Percentiles rank a stretch among this genome's conserved stretches.
Conservation (phyloP, 2,329 filamentous ascomycete genomes). For the Sporothrix globosa region DNA sequence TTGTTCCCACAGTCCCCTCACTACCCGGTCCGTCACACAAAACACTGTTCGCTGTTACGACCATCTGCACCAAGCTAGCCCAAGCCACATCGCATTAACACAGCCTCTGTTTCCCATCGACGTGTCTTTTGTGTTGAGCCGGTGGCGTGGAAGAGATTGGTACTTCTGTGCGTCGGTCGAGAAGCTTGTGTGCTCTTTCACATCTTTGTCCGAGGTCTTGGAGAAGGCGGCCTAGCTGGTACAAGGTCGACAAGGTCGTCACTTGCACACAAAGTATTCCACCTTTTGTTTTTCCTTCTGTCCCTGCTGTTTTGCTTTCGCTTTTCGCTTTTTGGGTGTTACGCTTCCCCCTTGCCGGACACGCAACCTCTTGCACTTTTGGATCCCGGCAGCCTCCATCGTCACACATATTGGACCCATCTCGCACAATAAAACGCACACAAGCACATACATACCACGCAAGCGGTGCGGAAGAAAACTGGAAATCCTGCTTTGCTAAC, state of each 20-base stretch:
- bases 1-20: neutral
- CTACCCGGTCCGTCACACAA: neutral
- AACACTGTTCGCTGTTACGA: slow-evolving; percentile 6
- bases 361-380: slow-evolving; percentile 18
- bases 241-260: neutral
- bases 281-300: neutral
- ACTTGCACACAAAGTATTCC: slow-evolving; percentile 5
- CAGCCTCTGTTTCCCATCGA: slow-evolving; percentile 2
- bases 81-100: neutral
- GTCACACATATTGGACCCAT: slow-evolving; percentile 28
- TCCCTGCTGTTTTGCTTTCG: neutral
- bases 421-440: slow-evolving; percentile 21
- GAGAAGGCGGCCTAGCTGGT: neutral
- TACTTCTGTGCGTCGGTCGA: neutral
- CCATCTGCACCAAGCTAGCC: neutral
- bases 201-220: neutral
- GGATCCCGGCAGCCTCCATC: slow-evolving; percentile 28
- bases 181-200: neutral
- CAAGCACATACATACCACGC: slow-evolving; percentile 10
- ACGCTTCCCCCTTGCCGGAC: neutral
- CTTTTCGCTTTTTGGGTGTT: slow-evolving; percentile 6
- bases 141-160: neutral
- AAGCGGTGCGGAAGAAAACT: slow-evolving; percentile 7
- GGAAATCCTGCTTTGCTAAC: slow-evolving; percentile 40
- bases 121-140: neutral